These are phyloP conservation scores for Rhynchosporium agropyri DNA, from an alignment of 2,329 filamentous ascomycete species.

Conservation along the genomic window DNA sequence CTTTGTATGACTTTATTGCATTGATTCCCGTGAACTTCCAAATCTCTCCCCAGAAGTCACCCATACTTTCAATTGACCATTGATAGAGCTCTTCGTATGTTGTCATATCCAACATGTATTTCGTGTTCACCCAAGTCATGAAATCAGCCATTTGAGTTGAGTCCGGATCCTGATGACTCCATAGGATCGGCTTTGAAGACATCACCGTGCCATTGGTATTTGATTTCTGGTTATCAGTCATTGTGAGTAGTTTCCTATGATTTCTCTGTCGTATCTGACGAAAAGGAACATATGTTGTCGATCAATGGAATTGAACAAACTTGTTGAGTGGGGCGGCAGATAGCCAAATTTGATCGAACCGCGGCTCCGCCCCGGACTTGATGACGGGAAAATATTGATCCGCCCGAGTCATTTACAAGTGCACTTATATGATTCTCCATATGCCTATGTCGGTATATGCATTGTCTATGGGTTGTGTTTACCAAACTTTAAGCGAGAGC, in stretches of 20 bases:
- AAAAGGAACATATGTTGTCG: not conserved
- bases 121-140: conserved; percentile 67
- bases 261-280: not conserved
- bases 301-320: not conserved
- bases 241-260: not conserved
- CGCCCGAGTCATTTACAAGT: not conserved
- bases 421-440: not conserved
- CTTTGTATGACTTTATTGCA: conserved; percentile 63
- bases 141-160: conserved; percentile 74
- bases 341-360: not conserved
- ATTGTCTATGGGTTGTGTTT: no score
- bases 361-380: not conserved
- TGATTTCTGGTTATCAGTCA: not conserved
- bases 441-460: not conserved
- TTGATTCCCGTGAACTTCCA: conserved; percentile 82
- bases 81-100: conserved; percentile 76
- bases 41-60: conserved; percentile 80
- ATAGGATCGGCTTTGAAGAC: conserved; percentile 51
- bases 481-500: no score
- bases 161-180: conserved; percentile 69
- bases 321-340: conserved; percentile 1
- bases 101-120: conserved; percentile 62
- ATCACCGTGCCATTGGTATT: conserved; percentile 15
- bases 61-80: conserved; percentile 81
- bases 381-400: not conserved